Base-by-base conservation (phyloP, 495 filamentous ascomycete species). In the Haplographium delicatum region DNA sequence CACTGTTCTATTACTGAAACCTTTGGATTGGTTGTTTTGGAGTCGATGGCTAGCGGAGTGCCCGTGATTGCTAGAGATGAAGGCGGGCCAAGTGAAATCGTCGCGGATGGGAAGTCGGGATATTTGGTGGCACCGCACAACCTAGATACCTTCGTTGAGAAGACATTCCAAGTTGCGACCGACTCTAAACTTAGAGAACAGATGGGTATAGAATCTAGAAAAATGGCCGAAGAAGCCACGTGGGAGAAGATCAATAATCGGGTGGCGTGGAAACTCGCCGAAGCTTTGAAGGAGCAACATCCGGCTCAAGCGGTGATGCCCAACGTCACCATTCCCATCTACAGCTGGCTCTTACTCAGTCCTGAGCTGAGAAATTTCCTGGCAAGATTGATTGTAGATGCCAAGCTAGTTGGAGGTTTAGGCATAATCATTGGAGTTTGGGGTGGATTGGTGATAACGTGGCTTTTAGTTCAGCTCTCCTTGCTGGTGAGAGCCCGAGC, bases 1-100 rank as follows among this genome's bases (percentile, higher is more conserved):
- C 81, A 84, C 51, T 81, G 78, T 62, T 83, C 80, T 16, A 72
- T 83, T 50, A 82, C 78, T 13, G 81, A 85, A 59, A 83, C 79
- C 0, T 85, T 85, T 58, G 81, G 81, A 1, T 64, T 85, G 16
- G 79, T 83, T 1, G 78, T 83, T 2, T 64, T 85, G 0, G 81
- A 85, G 57, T 74, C 77, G 5, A 83, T 85, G 81, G 79, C 80
- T 0, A 81, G 78, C 59, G 79, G 78, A 7, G 64, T 85, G 3
- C 79, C 80, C 0, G 80, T 85, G 6, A 71, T 85, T 44, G 81
- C 80, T 5, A 68, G 80, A 35, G 79, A 83, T 53, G 75, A 81
- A 54, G 81, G 81, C 19, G 81, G 81, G 7, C 81, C 81, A 5
- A 78, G 74, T 25, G 80, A 85, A 60, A 83, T 78, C 23, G 69